A percentile compares a stretch with the other conserved stretches of the same genome.
phyloP scores from a whole-genome alignment of 305 asterid genomes.

The Ajuga reptans region DNA sequence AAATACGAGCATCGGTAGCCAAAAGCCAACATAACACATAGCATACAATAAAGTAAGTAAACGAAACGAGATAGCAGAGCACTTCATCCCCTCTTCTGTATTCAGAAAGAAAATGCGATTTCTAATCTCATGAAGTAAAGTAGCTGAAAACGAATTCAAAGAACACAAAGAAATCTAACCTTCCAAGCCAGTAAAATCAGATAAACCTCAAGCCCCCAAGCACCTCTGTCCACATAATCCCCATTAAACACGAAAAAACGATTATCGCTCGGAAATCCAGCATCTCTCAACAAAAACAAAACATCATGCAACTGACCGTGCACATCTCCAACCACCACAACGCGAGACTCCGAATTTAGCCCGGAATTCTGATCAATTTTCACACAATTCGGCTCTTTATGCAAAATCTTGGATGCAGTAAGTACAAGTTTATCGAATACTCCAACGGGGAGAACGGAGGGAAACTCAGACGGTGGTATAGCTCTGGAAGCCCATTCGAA shows the following conservation, averaged over 20 bases:
- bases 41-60: neutral
- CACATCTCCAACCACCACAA: constrained; percentile 85
- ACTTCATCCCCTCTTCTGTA: neutral
- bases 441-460: constrained; percentile 63
- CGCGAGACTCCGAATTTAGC: constrained; percentile 38
- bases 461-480: constrained; percentile 49
- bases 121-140: too few species aligned
- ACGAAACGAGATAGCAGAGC: neutral
- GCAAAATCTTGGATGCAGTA: constrained; percentile 69
- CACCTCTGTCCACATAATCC: constrained; percentile 91
- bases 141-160: too few species aligned
- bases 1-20: neutral
- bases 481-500: constrained; percentile 74
- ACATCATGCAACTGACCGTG: constrained; percentile 95
- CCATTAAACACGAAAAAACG: constrained; percentile 84
- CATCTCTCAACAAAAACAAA: constrained; percentile 54
- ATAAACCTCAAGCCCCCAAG: constrained; percentile 96
- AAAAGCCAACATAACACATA: neutral
- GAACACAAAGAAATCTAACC: constrained; percentile 33
- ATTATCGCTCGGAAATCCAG: constrained; percentile 65
- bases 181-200: constrained; percentile 76
- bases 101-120: neutral
- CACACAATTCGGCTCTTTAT: constrained; percentile 79
- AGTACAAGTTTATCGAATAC: constrained; percentile 66
- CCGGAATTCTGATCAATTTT: constrained; percentile 40